Conservation (phyloP, 768 basidiomycete species). For the Lentinula guzmanii region DNA sequence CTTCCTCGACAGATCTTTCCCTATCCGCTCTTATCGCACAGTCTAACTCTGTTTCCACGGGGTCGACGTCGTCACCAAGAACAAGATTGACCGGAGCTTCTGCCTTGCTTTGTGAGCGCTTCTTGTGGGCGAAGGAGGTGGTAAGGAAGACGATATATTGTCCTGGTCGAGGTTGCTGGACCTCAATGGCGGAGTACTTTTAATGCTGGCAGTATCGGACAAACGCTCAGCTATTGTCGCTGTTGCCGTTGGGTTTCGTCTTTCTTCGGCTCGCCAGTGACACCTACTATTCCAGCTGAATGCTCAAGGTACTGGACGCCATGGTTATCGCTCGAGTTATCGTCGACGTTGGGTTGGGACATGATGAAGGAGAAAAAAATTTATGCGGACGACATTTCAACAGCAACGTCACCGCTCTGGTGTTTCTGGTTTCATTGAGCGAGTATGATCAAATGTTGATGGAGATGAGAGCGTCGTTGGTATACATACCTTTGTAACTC, state of each 20-base stretch:
- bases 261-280: too few relatives aligned
- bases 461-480: too few relatives aligned
- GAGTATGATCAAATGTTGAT: too few relatives aligned
- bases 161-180: neutral
- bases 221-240: conserved; percentile 30
- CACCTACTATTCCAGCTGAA: too few relatives aligned
- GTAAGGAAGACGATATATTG: neutral
- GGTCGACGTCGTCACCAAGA: conserved; percentile 18
- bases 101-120: conserved; percentile 28
- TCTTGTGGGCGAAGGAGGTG: conserved; percentile 3
- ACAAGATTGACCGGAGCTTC: conserved; percentile 21
- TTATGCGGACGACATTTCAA: too few relatives aligned
- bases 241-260: conserved; percentile 25
- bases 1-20: conserved; percentile 67
- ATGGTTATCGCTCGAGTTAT: too few relatives aligned
- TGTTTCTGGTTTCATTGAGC: too few relatives aligned
- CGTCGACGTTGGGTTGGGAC: too few relatives aligned
- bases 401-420: too few relatives aligned
- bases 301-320: too few relatives aligned
- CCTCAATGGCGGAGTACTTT: conserved; percentile 31
- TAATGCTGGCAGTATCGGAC: conserved; percentile 50
- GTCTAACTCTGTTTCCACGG: conserved; percentile 13
- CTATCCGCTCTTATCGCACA: conserved; percentile 51
- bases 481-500: too few relatives aligned
- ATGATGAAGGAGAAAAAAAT: too few relatives aligned